Base-by-base conservation (phyloP, 148 eudicot species). In the Fallopia convolvulus region DNA sequence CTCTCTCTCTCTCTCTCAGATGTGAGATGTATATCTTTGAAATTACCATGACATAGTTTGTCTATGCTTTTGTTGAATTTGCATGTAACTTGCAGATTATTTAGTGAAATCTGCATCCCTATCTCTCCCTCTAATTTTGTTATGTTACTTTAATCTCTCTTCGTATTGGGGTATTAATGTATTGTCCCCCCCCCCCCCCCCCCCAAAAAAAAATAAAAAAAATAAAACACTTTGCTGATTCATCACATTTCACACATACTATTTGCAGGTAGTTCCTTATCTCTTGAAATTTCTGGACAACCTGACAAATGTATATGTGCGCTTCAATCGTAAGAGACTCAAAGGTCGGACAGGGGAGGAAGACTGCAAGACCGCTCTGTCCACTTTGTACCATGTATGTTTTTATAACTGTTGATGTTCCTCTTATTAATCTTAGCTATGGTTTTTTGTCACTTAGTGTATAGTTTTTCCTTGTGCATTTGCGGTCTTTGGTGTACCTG, bases 311-410 rank as follows among this genome's bases (percentile, higher is more conserved):
- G 88, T 95, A 30, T 95, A 92, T 77, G 99, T 95, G 60, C 85
- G 99, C 65, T 93, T 95, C 83, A 95, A 92, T 80, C 94, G 99
- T 61, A 95, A 92, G 88, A 89, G 99, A 77, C 92, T 95, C 30
- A 95, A 93, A 86, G 99, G 99, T 8, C 93, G 97, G 11, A 91
- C 93, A 7, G 97, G 93, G 75, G 93, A 95, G 85, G 90, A 92
- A 72, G 99, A 95, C 80, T 95, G 99, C 88, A 91, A 85, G 83
- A 85, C 84, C 80, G 97, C 99, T 44, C 93, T 95, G 46, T 95
- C 99, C 33, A 95, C 97, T 50, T 86, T 95, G 56, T 95, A 91
- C 85, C 90, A 92, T 81, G 99, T 92, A 87, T 72, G 88, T 83
- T 72, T 14, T 50, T 14, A 20, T 39, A 0, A 14, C 1, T 66